A percentile compares a stretch with the other conserved stretches of the same genome.
Conservation (phyloP, 495 filamentous ascomycete species). For the Penicillium cataractarum region DNA sequence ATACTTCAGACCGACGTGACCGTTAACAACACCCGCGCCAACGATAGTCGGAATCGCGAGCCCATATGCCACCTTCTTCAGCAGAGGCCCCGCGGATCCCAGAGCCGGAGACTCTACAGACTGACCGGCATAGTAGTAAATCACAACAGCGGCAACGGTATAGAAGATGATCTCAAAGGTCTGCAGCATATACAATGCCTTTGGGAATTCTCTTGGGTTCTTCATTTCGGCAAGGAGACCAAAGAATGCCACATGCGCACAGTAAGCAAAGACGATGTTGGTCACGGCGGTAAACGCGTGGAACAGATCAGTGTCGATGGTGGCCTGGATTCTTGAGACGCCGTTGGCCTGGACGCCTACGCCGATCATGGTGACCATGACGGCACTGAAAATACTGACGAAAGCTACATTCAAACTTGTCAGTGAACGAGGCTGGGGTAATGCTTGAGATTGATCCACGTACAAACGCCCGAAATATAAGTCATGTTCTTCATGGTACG, state of each 20-base stretch:
- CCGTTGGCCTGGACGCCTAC: conserved; percentile 50
- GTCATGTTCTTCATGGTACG: conserved; percentile 64
- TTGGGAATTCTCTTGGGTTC: conserved; percentile 64
- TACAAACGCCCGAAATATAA: conserved; percentile 61
- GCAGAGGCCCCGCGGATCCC: conserved; percentile 59
- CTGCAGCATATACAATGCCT: conserved; percentile 64
- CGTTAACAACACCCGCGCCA: conserved; percentile 58
- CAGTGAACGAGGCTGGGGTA: not conserved
- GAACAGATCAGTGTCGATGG: conserved; percentile 31
- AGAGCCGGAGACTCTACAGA: conserved; percentile 71
- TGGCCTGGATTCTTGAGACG: conserved; percentile 22
- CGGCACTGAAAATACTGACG: conserved; percentile 67
- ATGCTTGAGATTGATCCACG: not conserved
- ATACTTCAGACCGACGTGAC: conserved; percentile 61
- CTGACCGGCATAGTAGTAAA: conserved; percentile 71
- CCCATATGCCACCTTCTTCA: conserved; percentile 74
- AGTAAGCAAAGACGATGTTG: conserved; percentile 47
- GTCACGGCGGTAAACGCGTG: conserved; percentile 37
- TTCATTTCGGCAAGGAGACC: conserved; percentile 76
- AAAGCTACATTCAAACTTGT: conserved; percentile 40
- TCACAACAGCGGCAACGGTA: conserved; percentile 43
- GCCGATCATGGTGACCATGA: conserved; percentile 71
- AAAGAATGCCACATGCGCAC: conserved; percentile 67
- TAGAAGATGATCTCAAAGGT: conserved; percentile 67
- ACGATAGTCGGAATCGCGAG: conserved; percentile 71